Evolutionary conservation across 2,329 filamentous ascomycete genomes (phyloP), one percentile per base, ranked within the genome.

Genomic region (Monilinia polystroma): DNA sequence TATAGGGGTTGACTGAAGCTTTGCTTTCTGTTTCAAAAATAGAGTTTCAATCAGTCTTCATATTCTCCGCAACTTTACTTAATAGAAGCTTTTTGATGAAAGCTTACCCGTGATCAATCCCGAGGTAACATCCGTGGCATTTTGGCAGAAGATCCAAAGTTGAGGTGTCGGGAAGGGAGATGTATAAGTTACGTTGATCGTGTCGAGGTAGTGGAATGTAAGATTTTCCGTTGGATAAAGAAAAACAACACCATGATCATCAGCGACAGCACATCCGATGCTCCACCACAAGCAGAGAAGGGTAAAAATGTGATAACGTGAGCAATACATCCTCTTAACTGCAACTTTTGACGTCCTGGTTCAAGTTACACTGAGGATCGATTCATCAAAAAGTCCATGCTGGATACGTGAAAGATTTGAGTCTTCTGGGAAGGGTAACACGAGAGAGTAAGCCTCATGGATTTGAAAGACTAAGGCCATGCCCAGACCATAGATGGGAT

Each of bases 201-300:
- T 72, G 32, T 72, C 72, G 10, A 70, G 57, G 35, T 70, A 68
- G 32, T 68, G 68, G 55, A 71, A 26, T 3, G 69, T 69, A n/a
- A 70, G 63, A 29, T 64, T 60, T 6, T 52, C 29, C n/a, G 55
- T 64, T 10, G 72, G 72, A 49, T 68, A 72, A 16, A 70, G 52
- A 47, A 71, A 73, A 23, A 29, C 65, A 6, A 72, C 70, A 5
- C 69, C 68, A 65, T 69, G 52, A 35, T 67, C 57, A 38, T 64
- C 67, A n/a, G 64, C 68, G 5, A 52, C n/a, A 51, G 58, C n/a
- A 38, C 35, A 67, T 66, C 18, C 57, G 47, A 49, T 26, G n/a
- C 58, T 60, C 58, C 43, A 60, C 29, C 43, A 60, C 6, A 51
- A 51, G 45, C 45, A 60, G 49, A 60, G 45, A 38, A 60, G 23